These are phyloP conservation scores for Ramularia endophylla DNA, from an alignment of 2,329 filamentous ascomycete genomes.

Conservation along the genomic window DNA sequence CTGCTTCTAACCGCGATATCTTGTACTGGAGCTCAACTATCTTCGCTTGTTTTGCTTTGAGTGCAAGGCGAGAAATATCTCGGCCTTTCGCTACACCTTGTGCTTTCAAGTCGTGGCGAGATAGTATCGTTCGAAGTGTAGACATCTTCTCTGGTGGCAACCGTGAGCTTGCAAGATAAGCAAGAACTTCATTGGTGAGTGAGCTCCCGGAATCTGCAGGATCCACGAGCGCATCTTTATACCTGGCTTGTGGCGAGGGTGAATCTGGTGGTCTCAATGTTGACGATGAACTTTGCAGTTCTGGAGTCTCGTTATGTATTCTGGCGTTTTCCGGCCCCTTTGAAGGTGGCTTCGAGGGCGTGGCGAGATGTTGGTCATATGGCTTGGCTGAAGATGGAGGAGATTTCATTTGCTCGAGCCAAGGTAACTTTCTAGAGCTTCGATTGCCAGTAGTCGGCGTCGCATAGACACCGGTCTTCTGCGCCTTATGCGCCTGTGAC, in stretches of 20 bases:
- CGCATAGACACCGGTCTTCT: slow-evolving; percentile 32
- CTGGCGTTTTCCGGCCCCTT: background rate
- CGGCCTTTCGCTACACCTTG: slow-evolving; percentile 59
- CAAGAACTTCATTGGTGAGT: slow-evolving; percentile 22
- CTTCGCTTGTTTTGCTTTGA: slow-evolving; percentile 60
- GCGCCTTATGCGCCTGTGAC: slow-evolving; percentile 38
- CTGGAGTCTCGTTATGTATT: no score
- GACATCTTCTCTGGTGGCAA: slow-evolving; percentile 23
- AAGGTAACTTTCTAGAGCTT: slow-evolving; percentile 33
- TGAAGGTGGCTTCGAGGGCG: slow-evolving; percentile 19
- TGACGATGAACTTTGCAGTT: no score
- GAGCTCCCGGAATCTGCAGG: slow-evolving; percentile 21
- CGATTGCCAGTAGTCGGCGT: slow-evolving; percentile 31
- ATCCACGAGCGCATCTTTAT: slow-evolving; percentile 23
- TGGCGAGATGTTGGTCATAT: slow-evolving; percentile 20
- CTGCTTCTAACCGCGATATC: slow-evolving; percentile 52
- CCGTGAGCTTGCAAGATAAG: slow-evolving; percentile 11
- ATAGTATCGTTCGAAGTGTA: slow-evolving; percentile 43
- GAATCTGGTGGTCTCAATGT: slow-evolving; percentile 11
- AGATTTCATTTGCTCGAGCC: slow-evolving; percentile 26
- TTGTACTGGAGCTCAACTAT: slow-evolving; percentile 61
- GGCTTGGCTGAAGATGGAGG: slow-evolving; percentile 19
- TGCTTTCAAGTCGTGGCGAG: slow-evolving; percentile 51
- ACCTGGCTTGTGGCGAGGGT: slow-evolving; percentile 18
- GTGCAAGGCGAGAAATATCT: slow-evolving; percentile 57